These are phyloP conservation scores for Penicillium verrucosum DNA, from an alignment of 2,329 filamentous ascomycete species.

Conservation along the genomic window DNA sequence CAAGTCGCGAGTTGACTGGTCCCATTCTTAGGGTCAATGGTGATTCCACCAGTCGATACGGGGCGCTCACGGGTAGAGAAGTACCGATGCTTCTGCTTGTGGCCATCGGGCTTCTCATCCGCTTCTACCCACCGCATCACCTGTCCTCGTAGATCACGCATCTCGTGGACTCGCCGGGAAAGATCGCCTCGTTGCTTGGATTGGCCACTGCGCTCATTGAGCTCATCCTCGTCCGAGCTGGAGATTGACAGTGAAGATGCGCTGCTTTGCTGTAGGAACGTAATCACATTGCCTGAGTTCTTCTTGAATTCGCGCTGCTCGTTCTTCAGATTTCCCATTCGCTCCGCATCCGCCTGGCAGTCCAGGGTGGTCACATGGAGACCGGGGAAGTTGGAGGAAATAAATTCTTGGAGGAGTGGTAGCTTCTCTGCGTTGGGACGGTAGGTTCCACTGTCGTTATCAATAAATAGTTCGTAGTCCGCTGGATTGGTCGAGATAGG, in stretches of 20 bases:
- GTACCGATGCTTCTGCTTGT: constrained; percentile 20
- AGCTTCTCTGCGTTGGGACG: constrained; percentile 76
- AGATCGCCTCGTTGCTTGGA: constrained; percentile 29
- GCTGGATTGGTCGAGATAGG: constrained; percentile 50
- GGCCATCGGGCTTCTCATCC: constrained; percentile 24
- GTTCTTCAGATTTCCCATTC: constrained; percentile 70
- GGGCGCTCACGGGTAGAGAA: constrained; percentile 18
- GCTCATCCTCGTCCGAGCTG: constrained; percentile 57
- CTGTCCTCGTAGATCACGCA: constrained; percentile 39
- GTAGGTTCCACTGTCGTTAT: constrained; percentile 94
- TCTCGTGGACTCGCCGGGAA: constrained; percentile 31
- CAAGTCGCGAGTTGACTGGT: not conserved
- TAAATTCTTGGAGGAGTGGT: constrained; percentile 66
- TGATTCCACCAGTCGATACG: constrained; percentile 11
- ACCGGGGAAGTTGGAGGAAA: constrained; percentile 71
- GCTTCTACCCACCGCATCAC: constrained; percentile 36
- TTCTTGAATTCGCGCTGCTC: constrained; percentile 74
- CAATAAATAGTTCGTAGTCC: constrained; percentile 82
- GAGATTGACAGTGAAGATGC: constrained; percentile 49
- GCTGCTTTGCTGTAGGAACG: constrained; percentile 54
- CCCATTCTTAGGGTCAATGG: not conserved
- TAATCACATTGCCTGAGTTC: constrained; percentile 51
- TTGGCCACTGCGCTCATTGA: constrained; percentile 44
- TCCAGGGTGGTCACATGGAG: constrained; percentile 71
- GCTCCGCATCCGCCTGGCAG: constrained; percentile 68